phyloP scores from a whole-genome alignment of 2,329 filamentous ascomycete genomes.

The Trichoderma oligosporum region DNA sequence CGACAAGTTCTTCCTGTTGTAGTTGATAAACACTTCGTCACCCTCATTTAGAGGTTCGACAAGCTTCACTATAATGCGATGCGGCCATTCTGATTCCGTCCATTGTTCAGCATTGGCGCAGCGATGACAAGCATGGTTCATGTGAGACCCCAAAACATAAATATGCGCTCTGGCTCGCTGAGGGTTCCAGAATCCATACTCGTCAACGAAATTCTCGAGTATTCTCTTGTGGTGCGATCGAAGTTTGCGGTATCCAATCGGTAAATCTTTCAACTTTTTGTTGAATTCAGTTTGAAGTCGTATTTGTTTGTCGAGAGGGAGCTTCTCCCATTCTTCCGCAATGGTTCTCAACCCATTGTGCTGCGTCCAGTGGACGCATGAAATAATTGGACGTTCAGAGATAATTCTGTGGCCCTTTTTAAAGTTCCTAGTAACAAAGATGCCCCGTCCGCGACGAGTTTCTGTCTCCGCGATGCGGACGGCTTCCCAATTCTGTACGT shows the following conservation, averaged over 20 bases:
- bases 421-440: slow-evolving; percentile 23
- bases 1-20: slow-evolving; percentile 28
- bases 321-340: slow-evolving; percentile 21
- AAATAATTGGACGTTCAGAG: slow-evolving; percentile 22
- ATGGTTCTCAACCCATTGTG: slow-evolving; percentile 9
- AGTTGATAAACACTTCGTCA: slow-evolving; percentile 38
- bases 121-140: slow-evolving; percentile 35
- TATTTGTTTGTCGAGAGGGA: background rate
- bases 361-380: slow-evolving; percentile 19
- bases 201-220: slow-evolving; percentile 25
- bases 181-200: slow-evolving; percentile 28
- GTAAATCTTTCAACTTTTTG: slow-evolving; percentile 19
- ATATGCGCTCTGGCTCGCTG: slow-evolving; percentile 19
- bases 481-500: slow-evolving; percentile 18
- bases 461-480: slow-evolving; percentile 18
- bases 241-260: background rate
- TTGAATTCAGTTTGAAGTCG: slow-evolving; percentile 3
- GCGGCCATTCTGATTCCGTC: slow-evolving; percentile 8
- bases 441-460: slow-evolving; percentile 19
- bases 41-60: slow-evolving; percentile 24
- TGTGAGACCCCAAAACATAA: slow-evolving; percentile 24
- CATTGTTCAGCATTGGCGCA: slow-evolving; percentile 30
- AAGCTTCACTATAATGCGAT: slow-evolving; percentile 24
- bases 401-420: slow-evolving; percentile 21
- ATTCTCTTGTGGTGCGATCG: slow-evolving; percentile 3